Percentiles rank a stretch among this genome's conserved stretches.
phyloP scores from a whole-genome alignment of 2,329 filamentous ascomycete genomes.

The Fusarium palustre region DNA sequence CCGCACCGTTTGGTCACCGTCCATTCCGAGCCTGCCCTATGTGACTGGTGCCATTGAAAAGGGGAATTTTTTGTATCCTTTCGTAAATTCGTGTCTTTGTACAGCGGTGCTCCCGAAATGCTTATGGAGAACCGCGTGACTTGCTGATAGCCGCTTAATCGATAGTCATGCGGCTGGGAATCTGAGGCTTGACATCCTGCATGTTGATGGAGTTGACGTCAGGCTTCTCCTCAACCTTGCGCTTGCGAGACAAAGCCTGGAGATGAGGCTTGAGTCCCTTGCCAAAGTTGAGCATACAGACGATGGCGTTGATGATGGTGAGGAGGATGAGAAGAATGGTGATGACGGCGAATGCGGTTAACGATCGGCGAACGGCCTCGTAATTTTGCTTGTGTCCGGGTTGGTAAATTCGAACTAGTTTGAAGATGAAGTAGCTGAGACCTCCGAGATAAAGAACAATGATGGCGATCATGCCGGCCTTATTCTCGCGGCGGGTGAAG shows the following conservation, averaged over 20 bases:
- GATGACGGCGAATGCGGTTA: slow-evolving; percentile 94
- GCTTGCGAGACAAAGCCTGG: slow-evolving; percentile 59
- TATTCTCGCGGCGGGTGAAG: slow-evolving; percentile 87
- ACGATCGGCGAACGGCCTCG: slow-evolving; percentile 80
- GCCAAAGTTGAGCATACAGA: slow-evolving; percentile 92
- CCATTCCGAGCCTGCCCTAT: slow-evolving; percentile 47
- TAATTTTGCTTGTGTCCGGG: slow-evolving; percentile 71
- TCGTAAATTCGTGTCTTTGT: slow-evolving; percentile 55
- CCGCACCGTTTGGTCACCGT: slow-evolving; percentile 44
- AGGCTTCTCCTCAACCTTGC: slow-evolving; percentile 64
- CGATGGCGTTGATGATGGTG: slow-evolving; percentile 86
- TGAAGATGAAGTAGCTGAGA: slow-evolving; percentile 97
- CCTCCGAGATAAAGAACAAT: slow-evolving; percentile 90
- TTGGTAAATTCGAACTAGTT: slow-evolving; percentile 95
- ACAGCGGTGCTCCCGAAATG: slow-evolving; percentile 39
- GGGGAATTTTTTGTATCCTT: slow-evolving; percentile 42
- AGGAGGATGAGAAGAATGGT: slow-evolving; percentile 89
- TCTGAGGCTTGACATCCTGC: slow-evolving; percentile 67
- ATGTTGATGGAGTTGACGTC: slow-evolving; percentile 67
- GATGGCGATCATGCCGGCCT: slow-evolving; percentile 78
- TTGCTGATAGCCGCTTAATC: slow-evolving; percentile 57
- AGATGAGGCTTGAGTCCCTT: slow-evolving; percentile 91
- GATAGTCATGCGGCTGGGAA: slow-evolving; percentile 70
- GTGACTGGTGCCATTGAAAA: slow-evolving; percentile 46
- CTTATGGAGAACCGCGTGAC: slow-evolving; percentile 19